Evolutionary conservation across 1,284 basidiomycete species (phyloP).

Genomic region (Cystobasidium slooffiae): DNA sequence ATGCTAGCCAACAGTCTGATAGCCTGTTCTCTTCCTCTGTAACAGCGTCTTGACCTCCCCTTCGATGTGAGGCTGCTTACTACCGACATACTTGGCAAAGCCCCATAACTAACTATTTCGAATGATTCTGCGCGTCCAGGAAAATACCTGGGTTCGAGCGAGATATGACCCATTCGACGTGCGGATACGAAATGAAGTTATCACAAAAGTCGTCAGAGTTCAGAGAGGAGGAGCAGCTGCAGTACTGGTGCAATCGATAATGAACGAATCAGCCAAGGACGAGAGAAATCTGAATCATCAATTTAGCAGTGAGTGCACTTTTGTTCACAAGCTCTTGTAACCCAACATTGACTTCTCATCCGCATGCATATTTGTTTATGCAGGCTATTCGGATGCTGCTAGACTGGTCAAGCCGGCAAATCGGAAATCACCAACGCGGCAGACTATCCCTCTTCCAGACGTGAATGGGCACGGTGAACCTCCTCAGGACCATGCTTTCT

Average conservation of each 20-base stretch:
- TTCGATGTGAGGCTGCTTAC: constrained; percentile 29
- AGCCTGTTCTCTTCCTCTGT: constrained; percentile 6
- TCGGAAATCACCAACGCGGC: constrained; percentile 31
- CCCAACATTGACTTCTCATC: background rate
- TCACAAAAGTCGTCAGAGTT: constrained; percentile 21
- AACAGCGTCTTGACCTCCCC: constrained; percentile 25
- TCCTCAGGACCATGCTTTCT: constrained; percentile 31
- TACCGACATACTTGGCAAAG: background rate
- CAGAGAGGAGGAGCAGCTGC: constrained; percentile 34
- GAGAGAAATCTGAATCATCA: constrained; percentile 12
- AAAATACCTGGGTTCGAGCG: constrained; percentile 23
- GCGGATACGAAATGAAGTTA: constrained; percentile 40
- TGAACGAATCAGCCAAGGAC: constrained; percentile 22
- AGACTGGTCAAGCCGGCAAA: constrained; percentile 26
- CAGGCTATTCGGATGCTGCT: constrained; percentile 12
- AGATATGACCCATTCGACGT: constrained; percentile 32
- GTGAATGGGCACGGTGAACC: constrained; percentile 10
- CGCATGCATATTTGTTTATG: background rate
- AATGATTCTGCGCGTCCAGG: constrained; percentile 1
- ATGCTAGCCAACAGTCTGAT: background rate
- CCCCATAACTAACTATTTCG: background rate
- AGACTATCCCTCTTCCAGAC: constrained; percentile 24
- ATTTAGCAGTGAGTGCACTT: constrained; percentile 8
- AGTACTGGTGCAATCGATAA: constrained; percentile 28
- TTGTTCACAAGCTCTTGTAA: background rate